These are phyloP conservation scores for Sphagnum fallax DNA, from an alignment of 228 moss, liverwort and hornwort species.

Conservation along the genomic window DNA sequence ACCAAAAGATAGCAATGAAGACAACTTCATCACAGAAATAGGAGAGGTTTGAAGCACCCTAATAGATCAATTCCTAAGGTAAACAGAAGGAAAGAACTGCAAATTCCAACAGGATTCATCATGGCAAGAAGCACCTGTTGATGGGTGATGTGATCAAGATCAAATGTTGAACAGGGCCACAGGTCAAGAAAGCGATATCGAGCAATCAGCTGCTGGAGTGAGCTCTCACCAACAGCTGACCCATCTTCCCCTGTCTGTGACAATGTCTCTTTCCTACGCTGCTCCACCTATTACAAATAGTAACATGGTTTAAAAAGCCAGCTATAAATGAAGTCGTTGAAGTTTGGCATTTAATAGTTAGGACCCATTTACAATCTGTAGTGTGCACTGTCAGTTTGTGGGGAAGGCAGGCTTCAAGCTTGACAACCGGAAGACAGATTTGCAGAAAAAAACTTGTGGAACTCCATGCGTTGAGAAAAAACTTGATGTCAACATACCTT, in stretches of 20 bases:
- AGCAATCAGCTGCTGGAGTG: conserved; percentile 75
- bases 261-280: conserved; percentile 83
- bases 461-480: background rate
- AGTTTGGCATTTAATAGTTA: background rate
- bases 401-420: background rate
- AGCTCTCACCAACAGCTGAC: conserved; percentile 40
- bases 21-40: too few species aligned
- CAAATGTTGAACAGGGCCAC: conserved; percentile 89
- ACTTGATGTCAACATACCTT: conserved; percentile 46
- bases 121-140: conserved; percentile 54
- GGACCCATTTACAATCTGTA: background rate
- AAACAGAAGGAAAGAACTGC: background rate
- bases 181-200: conserved; percentile 96
- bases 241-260: conserved; percentile 67
- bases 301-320: background rate
- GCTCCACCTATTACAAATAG: conserved; percentile 65
- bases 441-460: too few species aligned
- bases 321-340: background rate
- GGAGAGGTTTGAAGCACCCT: background rate
- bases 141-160: conserved; percentile 87
- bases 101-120: background rate
- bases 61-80: background rate
- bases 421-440: background rate
- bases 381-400: too few species aligned
- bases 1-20: too few species aligned